Base-by-base conservation (phyloP, 2,329 filamentous ascomycete genomes). In the Penicillium nordicum region DNA sequence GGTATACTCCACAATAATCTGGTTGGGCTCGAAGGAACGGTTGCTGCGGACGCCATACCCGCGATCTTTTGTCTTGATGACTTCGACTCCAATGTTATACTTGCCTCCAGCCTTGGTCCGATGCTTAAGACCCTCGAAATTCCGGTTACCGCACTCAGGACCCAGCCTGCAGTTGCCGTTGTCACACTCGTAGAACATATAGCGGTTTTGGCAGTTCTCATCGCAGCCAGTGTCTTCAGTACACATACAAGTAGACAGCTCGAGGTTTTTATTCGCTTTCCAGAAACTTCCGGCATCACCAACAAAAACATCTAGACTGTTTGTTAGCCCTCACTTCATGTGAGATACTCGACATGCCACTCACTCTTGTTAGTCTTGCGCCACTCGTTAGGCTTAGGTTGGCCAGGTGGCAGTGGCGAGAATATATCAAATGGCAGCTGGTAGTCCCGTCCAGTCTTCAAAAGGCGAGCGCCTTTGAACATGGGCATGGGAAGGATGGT, bases 1-100 rank as follows among this genome's bases (percentile, higher is more conserved):
- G 0, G 92, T 93, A 70, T 99, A 99, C 70, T 99, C 94, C 77
- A 97, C 93, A 69, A 99, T 97, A 71, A 99, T 96, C 76, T 97
- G 92, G 67, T 93, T 87, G 1, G 92, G 85, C 55, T 87, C 81
- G 72, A 97, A 99, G 59, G 86, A 88, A 45, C 94, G 86, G 75
- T 93, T 96, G 70, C 89, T 90, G 59, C 94, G 88, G 48, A 99
- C 91, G 50, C 94, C 94, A 71, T 93, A 92, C 29, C 94, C 94
- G 57, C 92, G 87, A 74, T 96, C 89, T 21, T 80, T 76, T 1
- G 94, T 97, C 78, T 96, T 92, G 75, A 96, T 86, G 40, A 97
- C 92, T 72, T 99, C 94, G 9, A 99, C 92, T 45, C 94, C 94
- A 57, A 96, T 87, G 64, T 94, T 88, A 70, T 90, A 99, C 64